Conservation (phyloP, 257 asterid species). For the Salvia miltiorrhiza region DNA sequence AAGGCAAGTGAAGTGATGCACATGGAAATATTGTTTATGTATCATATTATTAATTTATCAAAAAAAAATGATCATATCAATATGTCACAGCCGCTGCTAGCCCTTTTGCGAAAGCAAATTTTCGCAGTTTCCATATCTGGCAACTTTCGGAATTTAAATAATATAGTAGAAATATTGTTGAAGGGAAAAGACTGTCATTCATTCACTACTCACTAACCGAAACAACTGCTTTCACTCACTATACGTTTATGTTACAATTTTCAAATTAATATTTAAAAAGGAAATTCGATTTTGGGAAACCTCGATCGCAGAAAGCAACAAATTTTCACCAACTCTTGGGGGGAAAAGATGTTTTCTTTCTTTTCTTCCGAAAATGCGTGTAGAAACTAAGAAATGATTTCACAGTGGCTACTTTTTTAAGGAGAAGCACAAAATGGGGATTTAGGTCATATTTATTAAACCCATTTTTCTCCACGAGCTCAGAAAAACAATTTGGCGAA, state of each 20-base stretch:
- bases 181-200: background rate
- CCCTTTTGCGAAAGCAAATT: constrained; percentile 27
- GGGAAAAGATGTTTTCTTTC: background rate
- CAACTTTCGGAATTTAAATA: background rate
- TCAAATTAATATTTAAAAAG: background rate
- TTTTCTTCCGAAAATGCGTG: background rate
- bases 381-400: background rate
- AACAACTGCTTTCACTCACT: constrained; percentile 24
- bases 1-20: constrained; percentile 29
- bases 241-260: no score
- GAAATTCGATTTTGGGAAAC: background rate
- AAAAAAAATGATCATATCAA: no score
- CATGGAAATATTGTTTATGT: constrained; percentile 22
- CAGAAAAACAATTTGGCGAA: background rate
- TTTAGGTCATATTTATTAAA: constrained; percentile 11
- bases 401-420: background rate
- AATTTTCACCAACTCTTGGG: no score
- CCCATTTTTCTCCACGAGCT: background rate
- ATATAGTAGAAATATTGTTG: background rate
- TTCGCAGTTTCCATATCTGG: constrained; percentile 32
- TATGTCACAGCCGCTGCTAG: constrained; percentile 15
- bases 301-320: background rate
- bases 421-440: background rate
- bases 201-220: constrained; percentile 22
- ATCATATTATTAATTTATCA: constrained; percentile 21